phyloP scores from a whole-genome alignment of 2,329 filamentous ascomycete genomes.

The Penicillium concentricum region DNA sequence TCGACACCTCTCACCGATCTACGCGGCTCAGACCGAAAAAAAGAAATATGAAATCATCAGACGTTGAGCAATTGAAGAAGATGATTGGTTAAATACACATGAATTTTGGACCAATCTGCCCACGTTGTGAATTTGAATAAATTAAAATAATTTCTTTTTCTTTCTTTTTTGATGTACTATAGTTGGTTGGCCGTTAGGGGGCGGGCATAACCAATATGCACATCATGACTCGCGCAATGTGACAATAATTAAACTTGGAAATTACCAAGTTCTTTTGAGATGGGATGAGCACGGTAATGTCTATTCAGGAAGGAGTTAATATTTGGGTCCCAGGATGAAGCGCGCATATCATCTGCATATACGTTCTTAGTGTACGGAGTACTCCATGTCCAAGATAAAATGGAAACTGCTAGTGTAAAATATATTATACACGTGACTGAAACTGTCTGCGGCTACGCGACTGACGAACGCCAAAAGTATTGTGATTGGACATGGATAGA shows the following conservation, averaged over 20 bases:
- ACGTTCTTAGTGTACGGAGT: not conserved
- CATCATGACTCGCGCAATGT: slow-evolving; percentile 9
- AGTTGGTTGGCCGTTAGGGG: not conserved
- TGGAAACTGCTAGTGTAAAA: not conserved
- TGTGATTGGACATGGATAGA: slow-evolving; percentile 13
- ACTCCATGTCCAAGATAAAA: not conserved
- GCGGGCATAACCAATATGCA: not conserved
- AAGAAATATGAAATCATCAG: slow-evolving; percentile 1
- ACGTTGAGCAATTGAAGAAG: not conserved
- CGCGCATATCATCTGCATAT: not conserved
- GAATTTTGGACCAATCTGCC: slow-evolving; percentile 12
- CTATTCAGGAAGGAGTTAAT: not conserved
- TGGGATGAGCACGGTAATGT: not conserved
- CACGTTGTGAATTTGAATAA: slow-evolving; percentile 1
- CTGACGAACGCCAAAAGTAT: slow-evolving; percentile 13
- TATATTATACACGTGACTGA: slow-evolving; percentile 16
- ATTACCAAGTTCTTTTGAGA: not conserved
- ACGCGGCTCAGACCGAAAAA: slow-evolving; percentile 8
- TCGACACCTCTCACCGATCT: slow-evolving; percentile 9
- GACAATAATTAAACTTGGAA: not conserved
- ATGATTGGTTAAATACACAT: not conserved
- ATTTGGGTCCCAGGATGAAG: not conserved
- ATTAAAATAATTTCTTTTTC: not conserved
- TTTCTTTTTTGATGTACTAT: not conserved
- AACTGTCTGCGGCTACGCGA: slow-evolving; percentile 25